phyloP scores from a whole-genome alignment of 768 basidiomycete genomes.

The Hydnomerulius pinastri region DNA sequence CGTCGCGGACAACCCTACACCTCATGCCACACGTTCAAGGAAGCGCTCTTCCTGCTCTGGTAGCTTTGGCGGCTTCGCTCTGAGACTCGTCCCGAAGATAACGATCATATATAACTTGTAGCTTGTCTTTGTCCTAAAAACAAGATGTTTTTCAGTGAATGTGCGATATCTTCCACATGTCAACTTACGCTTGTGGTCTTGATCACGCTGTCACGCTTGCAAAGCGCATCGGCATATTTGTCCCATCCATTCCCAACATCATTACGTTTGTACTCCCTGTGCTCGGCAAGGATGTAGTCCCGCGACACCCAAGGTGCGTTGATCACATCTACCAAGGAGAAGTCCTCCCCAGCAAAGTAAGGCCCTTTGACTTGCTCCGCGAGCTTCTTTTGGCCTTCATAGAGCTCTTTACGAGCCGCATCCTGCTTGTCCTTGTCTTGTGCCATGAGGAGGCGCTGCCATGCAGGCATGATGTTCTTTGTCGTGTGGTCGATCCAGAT shows the following conservation, averaged over 20 bases:
- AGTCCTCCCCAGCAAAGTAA: slow-evolving; percentile 57
- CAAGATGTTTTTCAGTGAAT: not conserved
- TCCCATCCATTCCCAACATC: slow-evolving; percentile 47
- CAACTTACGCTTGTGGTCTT: slow-evolving; percentile 45
- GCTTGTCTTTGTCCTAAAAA: slow-evolving; percentile 41
- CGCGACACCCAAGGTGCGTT: slow-evolving; percentile 57
- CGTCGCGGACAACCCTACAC: not conserved
- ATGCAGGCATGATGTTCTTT: slow-evolving; percentile 54
- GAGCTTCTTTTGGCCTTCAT: slow-evolving; percentile 38
- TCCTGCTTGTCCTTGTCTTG: slow-evolving; percentile 40
- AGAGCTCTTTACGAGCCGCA: slow-evolving; percentile 38
- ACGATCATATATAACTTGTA: slow-evolving; percentile 50
- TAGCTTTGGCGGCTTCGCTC: slow-evolving; percentile 54
- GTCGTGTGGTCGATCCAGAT: slow-evolving; percentile 59
- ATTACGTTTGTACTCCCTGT: slow-evolving; percentile 47
- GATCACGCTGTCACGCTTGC: slow-evolving; percentile 45
- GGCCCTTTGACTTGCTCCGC: slow-evolving; percentile 45
- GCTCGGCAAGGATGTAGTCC: slow-evolving; percentile 49
- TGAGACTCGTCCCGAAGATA: slow-evolving; percentile 60
- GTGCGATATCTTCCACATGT: not conserved
- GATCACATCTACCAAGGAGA: slow-evolving; percentile 53
- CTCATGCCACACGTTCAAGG: slow-evolving; percentile 22
- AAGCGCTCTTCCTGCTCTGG: slow-evolving; percentile 43
- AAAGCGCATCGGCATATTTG: slow-evolving; percentile 43
- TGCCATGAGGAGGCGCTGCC: slow-evolving; percentile 47